Evolutionary conservation across 257 asterid genomes (phyloP), one percentile per base, ranked within the genome.

Genomic region (Rehmannia glutinosa): DNA sequence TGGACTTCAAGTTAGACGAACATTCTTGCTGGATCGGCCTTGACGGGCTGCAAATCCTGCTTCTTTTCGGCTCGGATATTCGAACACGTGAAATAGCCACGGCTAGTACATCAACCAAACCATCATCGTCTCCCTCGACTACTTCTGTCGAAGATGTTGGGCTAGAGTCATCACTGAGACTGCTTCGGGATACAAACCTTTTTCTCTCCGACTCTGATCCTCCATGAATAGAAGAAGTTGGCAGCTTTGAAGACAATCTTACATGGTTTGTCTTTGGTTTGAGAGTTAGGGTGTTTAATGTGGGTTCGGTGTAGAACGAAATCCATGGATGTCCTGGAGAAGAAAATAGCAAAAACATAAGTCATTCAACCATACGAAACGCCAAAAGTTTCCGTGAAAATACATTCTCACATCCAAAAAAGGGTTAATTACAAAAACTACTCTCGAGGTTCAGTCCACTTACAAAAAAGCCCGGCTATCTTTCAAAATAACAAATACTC

Each of bases 31-130:
- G 79, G 24, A 71, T 86, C 19, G 87, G 59, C 62, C 82, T 72
- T 10, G 82, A 80, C 6, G 87, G 83, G 71, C 84, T 88, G 80
- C 94, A 86, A 38, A 86, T 69, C 80, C 90, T 81, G 82, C 95
- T 89, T 70, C 95, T 75, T 66, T 89, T 89, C 16, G 95, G 88
- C 82, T 84, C 92, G 0, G 96, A 89, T 79, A 89, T 89, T 6
- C 80, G 78, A 39, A 86, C 87, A 10, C 72, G 88, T 5, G 96
- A 86, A 49, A 89, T 83, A 5, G 96, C 96, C 55, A 56, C 87
- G 0, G 96, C 83, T 38, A 89, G 80, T 41, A 85, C 78, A 63
- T 89, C 96, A 16, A 81, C 82, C 65, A 89, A 77, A 35, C 79
- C 89, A 41, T 72, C 55, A 50, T 81, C 90, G 46, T 79, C 82